Conservation (phyloP, 2,329 filamentous ascomycete genomes). For the Hypomyces perniciosus region DNA sequence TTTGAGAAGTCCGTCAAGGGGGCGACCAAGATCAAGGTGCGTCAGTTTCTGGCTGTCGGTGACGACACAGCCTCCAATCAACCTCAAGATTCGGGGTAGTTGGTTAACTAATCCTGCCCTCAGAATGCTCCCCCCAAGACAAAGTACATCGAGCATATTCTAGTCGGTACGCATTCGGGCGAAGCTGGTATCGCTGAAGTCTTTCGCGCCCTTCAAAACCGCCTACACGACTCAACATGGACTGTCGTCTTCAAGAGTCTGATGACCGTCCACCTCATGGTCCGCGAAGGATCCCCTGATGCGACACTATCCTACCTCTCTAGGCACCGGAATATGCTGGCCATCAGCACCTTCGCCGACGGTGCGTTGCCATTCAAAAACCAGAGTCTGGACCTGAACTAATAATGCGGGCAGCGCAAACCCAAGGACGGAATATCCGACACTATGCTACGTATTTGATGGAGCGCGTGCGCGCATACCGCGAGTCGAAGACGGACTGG, state of each 20-base stretch:
- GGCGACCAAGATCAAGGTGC: conserved; percentile 93
- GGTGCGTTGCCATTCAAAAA: conserved; percentile 49
- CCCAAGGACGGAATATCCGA: conserved; percentile 89
- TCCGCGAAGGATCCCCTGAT: conserved; percentile 86
- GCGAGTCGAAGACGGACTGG: conserved; percentile 82
- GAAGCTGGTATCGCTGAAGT: conserved; percentile 94
- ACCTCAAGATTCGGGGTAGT: not conserved
- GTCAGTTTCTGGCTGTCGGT: not conserved
- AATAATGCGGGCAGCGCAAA: conserved; percentile 59
- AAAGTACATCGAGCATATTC: conserved; percentile 98
- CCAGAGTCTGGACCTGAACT: not conserved
- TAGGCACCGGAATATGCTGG: conserved; percentile 74
- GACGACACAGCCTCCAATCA: conserved; percentile 2
- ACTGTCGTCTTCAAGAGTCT: conserved; percentile 98
- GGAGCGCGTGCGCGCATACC: conserved; percentile 74
- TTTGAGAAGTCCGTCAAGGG: conserved; percentile 99
- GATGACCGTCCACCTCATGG: conserved; percentile 95
- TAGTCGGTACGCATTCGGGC: conserved; percentile 88
- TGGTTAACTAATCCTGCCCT: not conserved
- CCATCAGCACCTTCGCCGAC: conserved; percentile 87
- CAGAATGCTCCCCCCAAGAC: conserved; percentile 94
- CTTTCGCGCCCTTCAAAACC: conserved; percentile 83
- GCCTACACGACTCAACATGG: conserved; percentile 94
- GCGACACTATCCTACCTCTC: conserved; percentile 81
- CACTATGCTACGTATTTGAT: conserved; percentile 84